A percentile compares a stretch with the other conserved stretches of the same genome.
These are phyloP conservation scores for Sclerospora graminicola DNA, from an alignment of 352 stramenopile genomes.

Conservation along the genomic window DNA sequence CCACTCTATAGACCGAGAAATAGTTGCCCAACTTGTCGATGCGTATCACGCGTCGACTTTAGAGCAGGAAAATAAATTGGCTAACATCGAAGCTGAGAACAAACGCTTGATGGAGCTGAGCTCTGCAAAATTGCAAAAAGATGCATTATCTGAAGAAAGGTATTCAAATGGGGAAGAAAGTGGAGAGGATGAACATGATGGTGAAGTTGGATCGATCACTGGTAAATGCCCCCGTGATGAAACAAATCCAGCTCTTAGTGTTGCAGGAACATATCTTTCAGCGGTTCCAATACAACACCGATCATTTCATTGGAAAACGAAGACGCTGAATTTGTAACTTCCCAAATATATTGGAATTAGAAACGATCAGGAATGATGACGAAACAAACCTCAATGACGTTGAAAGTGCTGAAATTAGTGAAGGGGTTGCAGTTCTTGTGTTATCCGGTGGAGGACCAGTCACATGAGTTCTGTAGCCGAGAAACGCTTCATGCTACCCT, in stretches of 20 bases:
- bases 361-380: constrained; percentile 6
- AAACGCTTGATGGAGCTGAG: constrained; percentile 36
- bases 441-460: constrained; percentile 23
- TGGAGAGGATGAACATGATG: not conserved
- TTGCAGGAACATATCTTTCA: constrained; percentile 9
- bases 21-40: constrained; percentile 9
- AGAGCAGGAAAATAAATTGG: constrained; percentile 29
- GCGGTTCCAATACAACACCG: not conserved
- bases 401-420: constrained; percentile 7
- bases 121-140: constrained; percentile 21
- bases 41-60: constrained; percentile 17
- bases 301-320: not conserved
- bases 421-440: constrained; percentile 8
- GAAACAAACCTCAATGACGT: constrained; percentile 1
- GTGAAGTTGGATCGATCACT: too few species aligned
- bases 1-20: constrained; percentile 27
- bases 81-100: constrained; percentile 34
- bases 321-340: not conserved
- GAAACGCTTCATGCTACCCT: constrained; percentile 44
- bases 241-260: too few species aligned
- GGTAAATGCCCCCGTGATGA: too few species aligned
- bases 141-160: constrained; percentile 4
- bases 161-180: not conserved
- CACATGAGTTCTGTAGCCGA: constrained; percentile 39
- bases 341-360: constrained; percentile 2